Base-by-base conservation (phyloP, 805 yeast species). In the Yamadazyma endophytica region DNA sequence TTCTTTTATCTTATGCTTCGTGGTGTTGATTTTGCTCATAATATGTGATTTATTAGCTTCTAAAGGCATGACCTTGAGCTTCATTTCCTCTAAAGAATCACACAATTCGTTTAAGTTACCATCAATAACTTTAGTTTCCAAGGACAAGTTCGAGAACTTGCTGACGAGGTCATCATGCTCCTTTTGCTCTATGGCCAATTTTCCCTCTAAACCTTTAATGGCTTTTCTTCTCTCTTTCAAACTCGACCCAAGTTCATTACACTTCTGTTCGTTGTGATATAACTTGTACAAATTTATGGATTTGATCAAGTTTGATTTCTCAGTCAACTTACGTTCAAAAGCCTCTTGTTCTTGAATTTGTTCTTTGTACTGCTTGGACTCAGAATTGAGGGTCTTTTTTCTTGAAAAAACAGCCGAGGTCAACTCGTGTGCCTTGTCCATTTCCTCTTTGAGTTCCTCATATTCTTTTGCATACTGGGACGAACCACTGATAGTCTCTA, bases 401-500 rank as follows among this genome's bases (percentile, higher is more conserved):
- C 79, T 74, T 17, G 85, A 72, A 37, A 82, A 76, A 3, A 83
- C 73, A 8, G 75, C 64, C 3, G 80, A 73, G 0, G 94, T 70
- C 2, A 68, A 65, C 25, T 77, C 82, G 35, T 73, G 79, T 3
- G 90, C 80, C 17, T 61, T 64, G 25, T 81, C 92, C 33, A 71
- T 73, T 44, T 79, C 77, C 12, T 76, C 82, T 42, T 73, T 69
- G 29, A 86, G 57, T 11, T 43, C 37, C 8, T 82, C 90, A 52
- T 83, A 90, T 35, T 86, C 86, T 17, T 61, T 64, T 27, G 75
- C 72, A 43, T 54, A 73, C 23, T 84, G 92, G 6, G 65, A 56
- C 0, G 96, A 84, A 0, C 96, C 96, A 38, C 94, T 82, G 17
- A 92, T 77, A 11, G 77, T 77, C 57, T 92, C 98, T 33, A 92